Conservation (phyloP, 345 rosid genomes). For the Hypericum androsaemum region DNA sequence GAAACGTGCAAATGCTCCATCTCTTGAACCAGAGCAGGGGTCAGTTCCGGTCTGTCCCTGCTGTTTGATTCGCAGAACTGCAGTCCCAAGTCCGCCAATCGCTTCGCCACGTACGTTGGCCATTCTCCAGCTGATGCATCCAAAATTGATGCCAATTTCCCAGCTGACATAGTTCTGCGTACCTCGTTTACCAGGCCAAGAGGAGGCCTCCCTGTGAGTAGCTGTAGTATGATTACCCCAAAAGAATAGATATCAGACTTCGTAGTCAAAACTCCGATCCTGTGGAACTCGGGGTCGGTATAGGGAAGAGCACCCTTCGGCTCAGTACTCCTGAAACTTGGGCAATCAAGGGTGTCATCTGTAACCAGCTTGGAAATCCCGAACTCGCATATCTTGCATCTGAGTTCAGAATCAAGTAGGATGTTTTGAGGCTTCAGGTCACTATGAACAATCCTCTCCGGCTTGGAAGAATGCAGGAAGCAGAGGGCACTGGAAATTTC, state of each 20-base stretch:
- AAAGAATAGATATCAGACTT: slow-evolving; percentile 58
- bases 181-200: slow-evolving; percentile 42
- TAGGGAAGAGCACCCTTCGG: slow-evolving; percentile 51
- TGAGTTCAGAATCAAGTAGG: slow-evolving; percentile 50
- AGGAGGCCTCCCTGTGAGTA: slow-evolving; percentile 52
- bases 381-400: slow-evolving; percentile 65
- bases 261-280: slow-evolving; percentile 45
- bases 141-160: slow-evolving; percentile 36
- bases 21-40: slow-evolving; percentile 56
- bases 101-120: slow-evolving; percentile 39
- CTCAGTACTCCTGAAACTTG: slow-evolving; percentile 32
- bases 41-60: slow-evolving; percentile 46
- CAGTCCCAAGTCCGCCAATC: slow-evolving; percentile 42
- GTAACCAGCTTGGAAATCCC: slow-evolving; percentile 50
- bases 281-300: slow-evolving; percentile 52
- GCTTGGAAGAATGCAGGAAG: slow-evolving; percentile 63
- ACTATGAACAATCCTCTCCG: slow-evolving; percentile 63
- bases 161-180: slow-evolving; percentile 33
- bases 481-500: slow-evolving; percentile 65
- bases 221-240: slow-evolving; percentile 53
- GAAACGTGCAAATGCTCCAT: slow-evolving; percentile 44
- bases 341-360: slow-evolving; percentile 30
- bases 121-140: slow-evolving; percentile 67
- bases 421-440: slow-evolving; percentile 65
- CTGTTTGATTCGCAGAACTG: slow-evolving; percentile 46